These are phyloP conservation scores for Sonneratia caseolaris DNA, from an alignment of 345 rosid genomes.

Conservation along the genomic window DNA sequence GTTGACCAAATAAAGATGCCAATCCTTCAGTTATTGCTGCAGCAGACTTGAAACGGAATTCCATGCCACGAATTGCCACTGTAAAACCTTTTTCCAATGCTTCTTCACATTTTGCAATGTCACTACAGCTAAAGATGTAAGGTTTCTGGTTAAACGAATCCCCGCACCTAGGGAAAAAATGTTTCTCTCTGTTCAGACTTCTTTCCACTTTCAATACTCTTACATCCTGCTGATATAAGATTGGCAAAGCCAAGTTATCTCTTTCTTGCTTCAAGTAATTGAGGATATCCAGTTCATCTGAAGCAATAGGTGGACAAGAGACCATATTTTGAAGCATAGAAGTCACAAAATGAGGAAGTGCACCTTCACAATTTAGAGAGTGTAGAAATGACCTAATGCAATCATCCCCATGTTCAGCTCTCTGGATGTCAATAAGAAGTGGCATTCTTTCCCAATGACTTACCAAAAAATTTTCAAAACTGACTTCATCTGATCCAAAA, in stretches of 20 bases:
- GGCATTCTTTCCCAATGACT: constrained; percentile 44
- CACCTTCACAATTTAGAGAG: constrained; percentile 14
- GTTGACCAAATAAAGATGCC: constrained; percentile 59
- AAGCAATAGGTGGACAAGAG: constrained; percentile 46
- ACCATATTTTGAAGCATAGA: constrained; percentile 24
- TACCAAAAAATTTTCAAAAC: constrained; percentile 27
- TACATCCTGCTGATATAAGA: constrained; percentile 42
- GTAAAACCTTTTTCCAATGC: constrained; percentile 43
- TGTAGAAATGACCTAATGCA: constrained; percentile 22
- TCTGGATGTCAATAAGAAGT: constrained; percentile 16
- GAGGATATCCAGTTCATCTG: constrained; percentile 42
- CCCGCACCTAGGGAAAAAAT: constrained; percentile 13
- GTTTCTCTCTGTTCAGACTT: constrained; percentile 30
- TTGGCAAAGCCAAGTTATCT: constrained; percentile 38
- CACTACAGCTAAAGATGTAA: constrained; percentile 4
- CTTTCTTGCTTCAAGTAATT: constrained; percentile 33
- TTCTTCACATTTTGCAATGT: constrained; percentile 22
- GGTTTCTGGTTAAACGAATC: constrained; percentile 5
- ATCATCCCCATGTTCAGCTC: constrained; percentile 17
- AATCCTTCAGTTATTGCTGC: constrained; percentile 37
- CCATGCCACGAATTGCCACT: constrained; percentile 47
- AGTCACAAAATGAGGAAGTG: constrained; percentile 21
- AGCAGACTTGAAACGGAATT: constrained; percentile 36
- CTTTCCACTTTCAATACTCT: constrained; percentile 37
- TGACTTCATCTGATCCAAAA: constrained; percentile 23